These are phyloP conservation scores for Microcos paniculata DNA, from an alignment of 345 rosid genomes.

Conservation along the genomic window DNA sequence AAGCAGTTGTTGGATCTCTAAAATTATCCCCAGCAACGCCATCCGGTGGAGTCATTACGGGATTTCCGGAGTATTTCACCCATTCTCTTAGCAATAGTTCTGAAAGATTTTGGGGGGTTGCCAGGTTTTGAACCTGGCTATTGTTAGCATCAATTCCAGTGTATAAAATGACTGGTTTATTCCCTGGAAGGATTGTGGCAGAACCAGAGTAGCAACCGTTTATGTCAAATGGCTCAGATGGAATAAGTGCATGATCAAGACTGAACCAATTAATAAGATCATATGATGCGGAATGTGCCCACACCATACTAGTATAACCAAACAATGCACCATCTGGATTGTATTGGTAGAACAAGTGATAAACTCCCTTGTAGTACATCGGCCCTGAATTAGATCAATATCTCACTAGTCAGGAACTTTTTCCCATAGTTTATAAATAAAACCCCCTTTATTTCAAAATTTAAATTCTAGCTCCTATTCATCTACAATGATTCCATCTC, in stretches of 20 bases:
- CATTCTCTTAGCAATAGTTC: slow-evolving; percentile 66
- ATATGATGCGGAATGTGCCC: slow-evolving; percentile 73
- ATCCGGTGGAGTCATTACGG: slow-evolving; percentile 48
- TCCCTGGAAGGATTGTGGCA: slow-evolving; percentile 56
- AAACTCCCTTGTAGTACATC: slow-evolving; percentile 69
- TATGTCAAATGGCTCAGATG: slow-evolving; percentile 53
- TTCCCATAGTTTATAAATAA: neutral
- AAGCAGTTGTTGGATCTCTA: slow-evolving; percentile 71
- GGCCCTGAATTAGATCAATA: slow-evolving; percentile 46
- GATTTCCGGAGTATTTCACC: slow-evolving; percentile 54
- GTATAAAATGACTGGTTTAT: slow-evolving; percentile 56
- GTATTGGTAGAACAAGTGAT: slow-evolving; percentile 66
- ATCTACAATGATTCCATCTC: neutral
- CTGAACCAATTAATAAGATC: slow-evolving; percentile 71
- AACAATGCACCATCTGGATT: slow-evolving; percentile 59
- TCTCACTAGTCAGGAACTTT: neutral
- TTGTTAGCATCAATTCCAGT: slow-evolving; percentile 47
- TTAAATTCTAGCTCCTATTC: neutral
- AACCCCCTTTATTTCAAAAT: neutral
- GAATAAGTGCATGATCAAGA: slow-evolving; percentile 53
- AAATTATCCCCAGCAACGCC: slow-evolving; percentile 40
- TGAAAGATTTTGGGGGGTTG: slow-evolving; percentile 46
- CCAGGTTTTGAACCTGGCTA: slow-evolving; percentile 65
- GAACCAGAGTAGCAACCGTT: slow-evolving; percentile 77
- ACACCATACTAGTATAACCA: slow-evolving; percentile 33